Evolutionary conservation across 768 basidiomycete species (phyloP).

Genomic region (Hortiboletus campestris): DNA sequence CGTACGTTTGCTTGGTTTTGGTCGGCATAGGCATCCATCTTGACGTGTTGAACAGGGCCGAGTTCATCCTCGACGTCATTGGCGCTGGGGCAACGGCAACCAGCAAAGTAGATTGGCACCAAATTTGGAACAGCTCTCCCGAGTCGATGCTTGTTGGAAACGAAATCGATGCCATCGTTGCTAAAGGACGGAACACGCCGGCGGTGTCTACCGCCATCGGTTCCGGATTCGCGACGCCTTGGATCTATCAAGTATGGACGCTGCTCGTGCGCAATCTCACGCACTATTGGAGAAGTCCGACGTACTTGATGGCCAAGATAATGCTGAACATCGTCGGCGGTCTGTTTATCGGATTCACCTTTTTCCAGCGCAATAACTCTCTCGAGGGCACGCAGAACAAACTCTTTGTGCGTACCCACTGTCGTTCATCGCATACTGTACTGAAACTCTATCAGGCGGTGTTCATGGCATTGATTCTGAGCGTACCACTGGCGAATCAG

Average conservation of each 20-base stretch:
- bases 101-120: conserved; percentile 56
- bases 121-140: conserved; percentile 54
- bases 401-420: conserved; percentile 50
- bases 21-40: conserved; percentile 34
- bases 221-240: conserved; percentile 52
- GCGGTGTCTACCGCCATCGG: conserved; percentile 37
- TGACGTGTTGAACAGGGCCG: conserved; percentile 41
- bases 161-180: conserved; percentile 48
- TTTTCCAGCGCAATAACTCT: conserved; percentile 52
- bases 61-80: conserved; percentile 69
- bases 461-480: conserved; percentile 52
- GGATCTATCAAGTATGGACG: conserved; percentile 46
- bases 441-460: conserved; percentile 38
- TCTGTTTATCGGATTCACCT: conserved; percentile 61
- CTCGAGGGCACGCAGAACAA: conserved; percentile 64
- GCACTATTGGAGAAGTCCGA: conserved; percentile 56
- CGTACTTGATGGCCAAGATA: conserved; percentile 60
- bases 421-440: background rate
- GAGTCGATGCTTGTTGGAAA: conserved; percentile 38
- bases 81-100: conserved; percentile 69
- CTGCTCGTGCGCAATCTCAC: conserved; percentile 44
- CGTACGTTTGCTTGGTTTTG: conserved; percentile 41
- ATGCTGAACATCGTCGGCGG: conserved; percentile 52
- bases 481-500: conserved; percentile 58
- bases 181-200: conserved; percentile 44